Conservation (phyloP, 176 grass and related monocot species). For the Elaeis guineensis region DNA sequence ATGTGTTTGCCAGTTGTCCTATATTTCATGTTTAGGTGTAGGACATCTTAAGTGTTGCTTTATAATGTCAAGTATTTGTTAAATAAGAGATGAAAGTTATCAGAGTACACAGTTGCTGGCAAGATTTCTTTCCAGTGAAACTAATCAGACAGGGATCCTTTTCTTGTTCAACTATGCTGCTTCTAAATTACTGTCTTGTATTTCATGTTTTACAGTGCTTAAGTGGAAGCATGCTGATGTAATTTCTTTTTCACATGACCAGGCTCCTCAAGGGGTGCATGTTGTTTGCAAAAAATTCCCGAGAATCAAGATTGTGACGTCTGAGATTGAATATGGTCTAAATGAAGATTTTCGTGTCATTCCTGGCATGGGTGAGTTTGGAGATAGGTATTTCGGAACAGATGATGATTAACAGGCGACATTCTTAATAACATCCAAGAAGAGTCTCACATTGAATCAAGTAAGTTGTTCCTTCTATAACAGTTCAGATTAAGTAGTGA, state of each 20-base stretch:
- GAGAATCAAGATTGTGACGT: constrained; percentile 93
- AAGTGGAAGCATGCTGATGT: constrained; percentile 3
- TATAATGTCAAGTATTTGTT: no score
- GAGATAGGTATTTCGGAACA: constrained; percentile 82
- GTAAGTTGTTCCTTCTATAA: constrained; percentile 23
- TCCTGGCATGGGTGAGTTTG: constrained; percentile 84
- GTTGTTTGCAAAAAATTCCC: constrained; percentile 92
- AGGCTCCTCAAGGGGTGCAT: constrained; percentile 85
- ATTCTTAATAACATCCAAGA: constrained; percentile 16
- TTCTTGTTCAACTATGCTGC: no score
- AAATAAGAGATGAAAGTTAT: no score
- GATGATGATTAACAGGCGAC: constrained; percentile 43
- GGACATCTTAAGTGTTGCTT: no score
- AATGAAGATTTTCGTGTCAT: constrained; percentile 76
- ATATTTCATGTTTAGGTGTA: no score
- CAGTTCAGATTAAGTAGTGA: no score
- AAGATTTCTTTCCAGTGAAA: no score
- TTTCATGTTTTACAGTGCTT: not conserved
- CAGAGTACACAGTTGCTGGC: no score
- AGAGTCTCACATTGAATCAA: constrained; percentile 33
- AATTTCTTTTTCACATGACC: not conserved
- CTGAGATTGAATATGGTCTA: constrained; percentile 80
- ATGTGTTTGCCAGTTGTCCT: no score
- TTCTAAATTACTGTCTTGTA: no score
- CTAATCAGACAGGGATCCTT: no score